Evolutionary conservation across 768 basidiomycete genomes (phyloP).

Genomic region (Mycena vulgaris): DNA sequence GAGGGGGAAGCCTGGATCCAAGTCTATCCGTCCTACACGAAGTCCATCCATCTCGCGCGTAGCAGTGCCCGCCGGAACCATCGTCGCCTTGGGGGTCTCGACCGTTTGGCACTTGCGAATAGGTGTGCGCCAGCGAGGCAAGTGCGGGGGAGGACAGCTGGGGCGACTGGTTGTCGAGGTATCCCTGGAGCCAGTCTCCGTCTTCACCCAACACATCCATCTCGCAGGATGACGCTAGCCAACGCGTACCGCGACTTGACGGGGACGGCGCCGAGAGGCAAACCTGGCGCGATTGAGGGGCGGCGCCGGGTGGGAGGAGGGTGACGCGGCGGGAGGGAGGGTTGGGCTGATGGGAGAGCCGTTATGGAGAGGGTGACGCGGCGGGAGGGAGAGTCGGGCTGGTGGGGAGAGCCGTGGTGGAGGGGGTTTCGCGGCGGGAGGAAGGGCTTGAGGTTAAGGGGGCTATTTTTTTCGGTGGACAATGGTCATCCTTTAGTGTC

Average conservation of each 20-base stretch:
- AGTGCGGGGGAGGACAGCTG: not conserved
- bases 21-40: not conserved
- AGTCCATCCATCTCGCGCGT: not conserved
- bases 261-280: too few species aligned
- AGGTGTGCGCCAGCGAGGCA: not conserved
- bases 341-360: not conserved
- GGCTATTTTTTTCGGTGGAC: not conserved
- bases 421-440: too few species aligned
- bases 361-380: not conserved
- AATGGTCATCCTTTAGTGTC: not conserved
- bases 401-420: not conserved
- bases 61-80: not conserved
- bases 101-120: not conserved
- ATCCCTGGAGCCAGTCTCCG: not conserved
- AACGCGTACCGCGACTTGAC: too few species aligned
- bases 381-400: too few species aligned
- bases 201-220: not conserved
- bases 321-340: too few species aligned
- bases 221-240: not conserved
- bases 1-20: not conserved
- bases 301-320: too few species aligned
- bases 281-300: too few species aligned
- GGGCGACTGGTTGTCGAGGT: not conserved
- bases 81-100: not conserved
- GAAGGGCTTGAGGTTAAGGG: too few species aligned